phyloP scores from a whole-genome alignment of 1,284 basidiomycete genomes.

The Dichomitus squalens region DNA sequence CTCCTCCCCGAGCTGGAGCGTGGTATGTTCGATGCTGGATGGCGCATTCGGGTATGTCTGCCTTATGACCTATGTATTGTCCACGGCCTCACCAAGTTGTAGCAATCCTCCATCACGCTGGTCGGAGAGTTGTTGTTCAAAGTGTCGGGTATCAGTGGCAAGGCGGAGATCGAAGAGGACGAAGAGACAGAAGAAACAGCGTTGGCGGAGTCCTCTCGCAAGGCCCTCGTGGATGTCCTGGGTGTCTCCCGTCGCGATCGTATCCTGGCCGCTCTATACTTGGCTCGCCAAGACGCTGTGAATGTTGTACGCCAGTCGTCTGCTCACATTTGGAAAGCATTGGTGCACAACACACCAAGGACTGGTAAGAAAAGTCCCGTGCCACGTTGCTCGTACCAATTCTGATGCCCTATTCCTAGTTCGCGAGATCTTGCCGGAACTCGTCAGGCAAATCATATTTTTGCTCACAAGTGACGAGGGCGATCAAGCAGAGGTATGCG shows the following conservation, averaged over 20 bases:
- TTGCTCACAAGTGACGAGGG: conserved; percentile 79
- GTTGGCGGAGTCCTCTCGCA: conserved; percentile 78
- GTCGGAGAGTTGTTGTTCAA: conserved; percentile 97
- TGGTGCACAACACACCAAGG: conserved; percentile 89
- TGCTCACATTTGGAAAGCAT: conserved; percentile 97
- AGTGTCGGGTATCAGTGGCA: conserved; percentile 96
- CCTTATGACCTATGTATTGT: not conserved
- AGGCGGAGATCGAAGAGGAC: conserved; percentile 86
- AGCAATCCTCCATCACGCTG: conserved; percentile 95
- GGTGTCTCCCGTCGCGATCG: conserved; percentile 90
- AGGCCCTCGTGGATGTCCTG: conserved; percentile 86
- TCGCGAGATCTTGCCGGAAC: conserved; percentile 91
- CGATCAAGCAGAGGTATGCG: conserved; percentile 88
- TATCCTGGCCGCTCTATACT: conserved; percentile 89
- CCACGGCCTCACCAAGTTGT: not conserved
- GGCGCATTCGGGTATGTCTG: conserved; percentile 86
- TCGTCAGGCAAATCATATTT: conserved; percentile 76
- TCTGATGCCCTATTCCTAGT: conserved; percentile 48
- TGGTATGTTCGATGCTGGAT: conserved; percentile 93
- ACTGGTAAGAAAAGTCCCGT: conserved; percentile 54
- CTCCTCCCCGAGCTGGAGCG: conserved; percentile 93
- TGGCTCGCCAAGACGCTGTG: conserved; percentile 94
- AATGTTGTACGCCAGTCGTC: conserved; percentile 90
- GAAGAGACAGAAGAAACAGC: conserved; percentile 64
- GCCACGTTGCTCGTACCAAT: not conserved